phyloP scores from a whole-genome alignment of 768 basidiomycete genomes.

The Boletus vermiculosoides region DNA sequence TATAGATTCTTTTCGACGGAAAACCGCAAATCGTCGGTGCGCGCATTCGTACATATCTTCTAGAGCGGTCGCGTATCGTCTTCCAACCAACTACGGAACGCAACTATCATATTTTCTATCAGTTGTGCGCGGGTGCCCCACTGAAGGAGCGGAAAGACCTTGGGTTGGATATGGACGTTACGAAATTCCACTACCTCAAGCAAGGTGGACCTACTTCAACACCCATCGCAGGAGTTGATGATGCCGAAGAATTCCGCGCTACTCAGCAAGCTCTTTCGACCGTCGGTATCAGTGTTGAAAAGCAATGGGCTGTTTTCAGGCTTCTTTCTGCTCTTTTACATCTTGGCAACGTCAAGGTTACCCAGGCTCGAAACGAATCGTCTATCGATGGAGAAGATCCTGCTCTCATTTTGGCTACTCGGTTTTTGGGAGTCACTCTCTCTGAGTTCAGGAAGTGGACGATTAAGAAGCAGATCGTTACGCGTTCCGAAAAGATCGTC shows the following conservation, averaged over 20 bases:
- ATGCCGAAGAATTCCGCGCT: constrained; percentile 89
- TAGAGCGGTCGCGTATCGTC: constrained; percentile 96
- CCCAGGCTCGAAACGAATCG: constrained; percentile 77
- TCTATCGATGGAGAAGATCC: constrained; percentile 80
- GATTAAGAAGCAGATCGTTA: constrained; percentile 94
- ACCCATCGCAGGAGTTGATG: constrained; percentile 90
- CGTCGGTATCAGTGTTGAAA: constrained; percentile 96
- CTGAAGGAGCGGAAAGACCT: constrained; percentile 94
- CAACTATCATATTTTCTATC: constrained; percentile 99
- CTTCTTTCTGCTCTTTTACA: constrained; percentile 91
- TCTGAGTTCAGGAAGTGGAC: constrained; percentile 99
- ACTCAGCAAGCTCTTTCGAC: constrained; percentile 96
- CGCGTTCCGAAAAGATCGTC: constrained; percentile 93
- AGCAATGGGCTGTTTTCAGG: constrained; percentile 97
- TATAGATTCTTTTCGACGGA: constrained; percentile 93
- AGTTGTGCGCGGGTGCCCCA: constrained; percentile 95
- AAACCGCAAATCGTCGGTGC: constrained; percentile 97
- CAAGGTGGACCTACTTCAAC: constrained; percentile 90
- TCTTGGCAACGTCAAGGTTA: constrained; percentile 96
- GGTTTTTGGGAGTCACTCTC: constrained; percentile 85
- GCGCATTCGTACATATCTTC: constrained; percentile 95
- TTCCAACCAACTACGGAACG: constrained; percentile 96
- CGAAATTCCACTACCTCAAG: constrained; percentile 87
- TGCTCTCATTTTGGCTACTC: constrained; percentile 75
- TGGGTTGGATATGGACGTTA: constrained; percentile 81